Evolutionary conservation across 2,329 filamentous ascomycete genomes (phyloP), one percentile per base, ranked within the genome.

Genomic region (Neonectria sp.): DNA sequence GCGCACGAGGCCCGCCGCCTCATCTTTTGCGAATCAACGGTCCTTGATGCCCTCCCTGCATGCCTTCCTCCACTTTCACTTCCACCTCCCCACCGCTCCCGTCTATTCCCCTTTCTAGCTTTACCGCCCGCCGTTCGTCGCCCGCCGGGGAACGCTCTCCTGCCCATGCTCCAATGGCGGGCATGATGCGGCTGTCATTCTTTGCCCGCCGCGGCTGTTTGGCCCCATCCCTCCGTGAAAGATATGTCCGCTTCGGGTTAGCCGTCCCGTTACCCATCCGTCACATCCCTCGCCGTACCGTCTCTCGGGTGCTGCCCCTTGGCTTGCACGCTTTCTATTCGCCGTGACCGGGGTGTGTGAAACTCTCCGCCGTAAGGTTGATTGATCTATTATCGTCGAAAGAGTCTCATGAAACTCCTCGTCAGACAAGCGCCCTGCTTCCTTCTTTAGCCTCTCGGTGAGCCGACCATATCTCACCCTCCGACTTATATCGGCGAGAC

Each of bases 161-260:
- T 21, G 37, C 52, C 49, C 27, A 11, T 60, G 52, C 57, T 51
- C 63, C 57, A 65, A 60, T 65, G 13, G 55, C 48, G 55, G 56
- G 29, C 51, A 29, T 33, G 63, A 60, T 60, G 56, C 52, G 55
- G 49, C 58, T 51, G 61, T 55, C 48, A 33, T 29, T 53, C 6
- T 57, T 62, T 67, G 66, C 49, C 52, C 57, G 59, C 59, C 69
- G 66, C 68, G 65, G 66, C 66, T 73, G 65, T 74, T 52, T 64
- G 52, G 53, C 6, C 53, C 53, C 57, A 56, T 56, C 49, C 56
- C 63, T 59, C 17, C 51, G 46, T 55, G 71, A 75, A 72, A 72
- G 46, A 74, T 74, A 40, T 67, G 55, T 33, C 73, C 69, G 12
- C 51, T 73, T 75, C 43, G 33, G 69, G 73, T 63, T 74, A 75